Conservation (phyloP, 139 green algal species). For the Chlorella sp. region DNA sequence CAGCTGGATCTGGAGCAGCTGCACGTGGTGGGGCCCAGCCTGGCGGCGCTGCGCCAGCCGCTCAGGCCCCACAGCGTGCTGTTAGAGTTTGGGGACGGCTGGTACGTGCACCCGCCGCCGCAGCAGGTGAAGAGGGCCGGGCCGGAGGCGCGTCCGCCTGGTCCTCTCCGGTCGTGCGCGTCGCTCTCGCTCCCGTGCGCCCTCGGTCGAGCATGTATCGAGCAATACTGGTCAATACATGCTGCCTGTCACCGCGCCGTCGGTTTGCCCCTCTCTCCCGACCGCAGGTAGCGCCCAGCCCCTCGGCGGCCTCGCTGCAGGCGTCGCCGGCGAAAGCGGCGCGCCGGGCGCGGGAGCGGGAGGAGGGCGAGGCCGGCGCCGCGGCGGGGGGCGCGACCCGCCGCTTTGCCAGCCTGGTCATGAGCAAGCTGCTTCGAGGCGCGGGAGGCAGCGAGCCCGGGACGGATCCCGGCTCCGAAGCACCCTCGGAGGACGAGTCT, state of each 20-base stretch:
- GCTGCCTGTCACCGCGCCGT: background rate
- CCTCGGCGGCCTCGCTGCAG: background rate
- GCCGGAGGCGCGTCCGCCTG: background rate
- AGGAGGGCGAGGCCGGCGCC: background rate
- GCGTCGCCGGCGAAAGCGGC: background rate
- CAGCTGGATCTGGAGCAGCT: constrained; percentile 10
- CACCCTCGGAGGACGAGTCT: background rate
- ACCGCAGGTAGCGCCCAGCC: no score
- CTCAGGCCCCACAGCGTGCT: constrained; percentile 22
- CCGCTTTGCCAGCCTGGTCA: constrained; percentile 24
- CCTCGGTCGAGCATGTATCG: background rate
- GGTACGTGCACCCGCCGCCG: constrained; percentile 12
- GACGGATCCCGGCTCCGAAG: background rate
- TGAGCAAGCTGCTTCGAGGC: constrained; percentile 31
- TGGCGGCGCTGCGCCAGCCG: constrained; percentile 1
- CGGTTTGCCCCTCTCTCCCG: background rate
- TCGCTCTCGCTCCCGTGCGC: background rate
- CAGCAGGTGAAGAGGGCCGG: background rate
- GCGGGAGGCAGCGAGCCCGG: background rate
- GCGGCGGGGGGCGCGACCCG: background rate
- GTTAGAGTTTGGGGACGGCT: constrained; percentile 12
- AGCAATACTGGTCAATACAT: background rate
- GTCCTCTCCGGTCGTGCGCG: background rate
- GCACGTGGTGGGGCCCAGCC: constrained; percentile 3
- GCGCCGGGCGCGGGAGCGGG: background rate